These are phyloP conservation scores for barrel medic (Medicago truncatula) DNA, from an alignment of 306 rosid genomes.

Conservation along the genomic window DNA sequence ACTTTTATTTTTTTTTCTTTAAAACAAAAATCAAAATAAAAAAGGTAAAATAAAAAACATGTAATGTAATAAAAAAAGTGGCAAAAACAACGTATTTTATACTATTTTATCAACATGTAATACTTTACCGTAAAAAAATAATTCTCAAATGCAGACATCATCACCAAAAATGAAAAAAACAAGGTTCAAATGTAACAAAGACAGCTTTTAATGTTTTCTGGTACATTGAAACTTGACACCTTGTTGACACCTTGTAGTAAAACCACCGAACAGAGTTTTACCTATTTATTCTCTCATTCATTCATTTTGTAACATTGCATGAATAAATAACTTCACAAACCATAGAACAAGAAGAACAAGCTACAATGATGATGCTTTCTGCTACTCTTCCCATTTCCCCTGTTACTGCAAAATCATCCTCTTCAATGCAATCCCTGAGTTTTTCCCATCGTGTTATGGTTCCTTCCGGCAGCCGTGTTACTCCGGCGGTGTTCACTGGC, in stretches of 20 bases:
- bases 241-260: background rate
- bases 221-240: background rate
- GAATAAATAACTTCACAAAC: background rate
- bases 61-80: too few relatives aligned
- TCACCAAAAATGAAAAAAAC: background rate
- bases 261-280: background rate
- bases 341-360: too few relatives aligned
- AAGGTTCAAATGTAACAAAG: too few relatives aligned
- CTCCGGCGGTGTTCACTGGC: constrained; percentile 41
- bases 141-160: background rate
- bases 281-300: background rate
- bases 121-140: too few relatives aligned
- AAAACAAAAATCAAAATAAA: too few relatives aligned
- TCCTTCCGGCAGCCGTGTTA: constrained; percentile 36
- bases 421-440: constrained; percentile 36
- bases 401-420: background rate
- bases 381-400: constrained; percentile 24
- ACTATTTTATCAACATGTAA: too few relatives aligned
- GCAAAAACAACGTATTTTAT: too few relatives aligned
- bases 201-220: background rate
- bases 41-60: too few relatives aligned
- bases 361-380: constrained; percentile 29
- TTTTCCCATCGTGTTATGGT: constrained; percentile 38
- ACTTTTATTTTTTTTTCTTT: too few relatives aligned
- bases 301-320: background rate